Evolutionary conservation across 2,329 filamentous ascomycete species (phyloP), one percentile per base, ranked within the genome.

Genomic region (Neurospora sp.): DNA sequence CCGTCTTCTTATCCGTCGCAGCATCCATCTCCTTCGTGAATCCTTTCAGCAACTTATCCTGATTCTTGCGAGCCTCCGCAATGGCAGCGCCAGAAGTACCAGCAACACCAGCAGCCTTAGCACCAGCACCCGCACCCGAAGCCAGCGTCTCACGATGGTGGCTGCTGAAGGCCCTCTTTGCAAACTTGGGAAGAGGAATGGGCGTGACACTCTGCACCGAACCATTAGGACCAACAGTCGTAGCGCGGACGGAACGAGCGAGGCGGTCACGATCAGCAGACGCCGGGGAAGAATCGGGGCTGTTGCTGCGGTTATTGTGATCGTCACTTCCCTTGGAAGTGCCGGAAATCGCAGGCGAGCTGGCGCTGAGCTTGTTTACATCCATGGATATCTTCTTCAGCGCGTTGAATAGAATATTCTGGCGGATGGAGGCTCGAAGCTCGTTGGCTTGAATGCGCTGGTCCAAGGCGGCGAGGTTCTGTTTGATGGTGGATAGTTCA

Each of bases 331-430:
- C 19, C 36, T 12, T 66, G 28, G 28, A 33, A 6, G 28, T 33
- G 28, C 28, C 28, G 6, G 28, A 6, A 5, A 33, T 33, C 28
- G 28, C 28, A 1, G 28, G 28, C 28, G 28, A 8, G 28, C 12
- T 37, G 28, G 62, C 15, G 39, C 43, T 43, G 40, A 36, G 40
- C 46, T n/a, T 33, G 33, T 67, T 52, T 2, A 75, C n/a, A 19
- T 74, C 73, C n/a, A 15, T 43, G 0, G 70, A 69, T 0, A 76
- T 37, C 62, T 73, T 73, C 66, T 72, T 69, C 17, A 76, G 62
- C 38, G 71, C 67, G 43, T 70, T 69, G 46, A 76, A 76, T 10
- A 74, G 41, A 2, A 75, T 72, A 3, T 71, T 62, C 39, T 75
- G 74, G 8, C 74, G 73, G 37, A 71, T 6, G 0, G 68, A 39